phyloP scores from a whole-genome alignment of 2,329 filamentous ascomycete species.

The Dendryphion nanum region DNA sequence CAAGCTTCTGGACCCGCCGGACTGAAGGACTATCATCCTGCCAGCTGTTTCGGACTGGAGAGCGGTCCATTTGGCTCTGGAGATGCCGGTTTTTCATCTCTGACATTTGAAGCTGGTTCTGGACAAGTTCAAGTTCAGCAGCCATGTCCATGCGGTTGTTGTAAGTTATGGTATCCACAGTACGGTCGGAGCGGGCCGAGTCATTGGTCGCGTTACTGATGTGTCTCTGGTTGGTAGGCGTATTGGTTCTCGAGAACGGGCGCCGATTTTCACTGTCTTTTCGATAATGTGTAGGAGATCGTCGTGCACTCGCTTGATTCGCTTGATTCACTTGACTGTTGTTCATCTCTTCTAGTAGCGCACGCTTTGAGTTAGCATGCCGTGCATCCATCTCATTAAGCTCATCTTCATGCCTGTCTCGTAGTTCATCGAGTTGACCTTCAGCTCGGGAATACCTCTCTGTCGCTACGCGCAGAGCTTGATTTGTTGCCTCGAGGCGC shows the following conservation, averaged over 20 bases:
- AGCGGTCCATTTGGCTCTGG: conserved; percentile 79
- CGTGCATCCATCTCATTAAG: conserved; percentile 63
- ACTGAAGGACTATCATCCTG: conserved; percentile 76
- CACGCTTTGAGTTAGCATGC: conserved; percentile 65
- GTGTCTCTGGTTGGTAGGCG: conserved; percentile 69
- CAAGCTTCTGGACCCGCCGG: conserved; percentile 82
- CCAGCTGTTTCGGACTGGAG: conserved; percentile 60
- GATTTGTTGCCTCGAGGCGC: conserved; percentile 84
- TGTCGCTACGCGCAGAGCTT: conserved; percentile 78
- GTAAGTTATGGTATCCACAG: conserved; percentile 77
- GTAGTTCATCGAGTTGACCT: conserved; percentile 73
- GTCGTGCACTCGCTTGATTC: conserved; percentile 47
- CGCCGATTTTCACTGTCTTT: conserved; percentile 59
- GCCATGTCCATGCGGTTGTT: conserved; percentile 90
- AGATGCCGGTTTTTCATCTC: conserved; percentile 96
- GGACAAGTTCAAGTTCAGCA: conserved; percentile 84
- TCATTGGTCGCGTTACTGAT: conserved; percentile 68
- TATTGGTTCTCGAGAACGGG: conserved; percentile 72
- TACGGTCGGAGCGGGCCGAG: conserved; percentile 80
- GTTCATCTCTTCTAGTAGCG: conserved; percentile 83
- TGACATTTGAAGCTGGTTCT: conserved; percentile 89
- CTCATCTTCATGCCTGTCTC: conserved; percentile 70
- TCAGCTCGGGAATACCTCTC: conserved; percentile 82
- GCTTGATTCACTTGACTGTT: conserved; percentile 68
- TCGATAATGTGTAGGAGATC: conserved; percentile 71